A percentile compares a stretch with the other conserved stretches of the same genome.
phyloP scores from a whole-genome alignment of 2,329 filamentous ascomycete genomes.

The Dactylonectria estremocensis region DNA sequence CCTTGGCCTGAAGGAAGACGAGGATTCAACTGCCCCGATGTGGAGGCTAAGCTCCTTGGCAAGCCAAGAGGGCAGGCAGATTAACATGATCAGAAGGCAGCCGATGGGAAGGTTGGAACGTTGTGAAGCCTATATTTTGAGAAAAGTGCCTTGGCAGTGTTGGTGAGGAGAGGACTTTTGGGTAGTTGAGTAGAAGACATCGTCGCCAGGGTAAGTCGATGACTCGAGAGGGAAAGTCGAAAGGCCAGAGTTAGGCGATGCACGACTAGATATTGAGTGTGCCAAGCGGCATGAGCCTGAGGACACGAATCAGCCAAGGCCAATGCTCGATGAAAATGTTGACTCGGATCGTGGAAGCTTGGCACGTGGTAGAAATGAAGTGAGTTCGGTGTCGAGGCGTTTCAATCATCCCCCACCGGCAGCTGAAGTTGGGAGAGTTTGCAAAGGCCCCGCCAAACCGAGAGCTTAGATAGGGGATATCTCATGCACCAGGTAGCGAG shows the following conservation, averaged over 20 bases:
- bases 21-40: conserved; percentile 28
- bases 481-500: conserved; percentile 29
- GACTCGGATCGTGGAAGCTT: conserved; percentile 7
- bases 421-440: conserved; percentile 16
- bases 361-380: conserved; percentile 18
- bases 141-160: not conserved
- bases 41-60: conserved; percentile 29
- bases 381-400: conserved; percentile 18
- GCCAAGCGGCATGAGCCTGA: conserved; percentile 12
- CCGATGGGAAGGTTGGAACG: conserved; percentile 9
- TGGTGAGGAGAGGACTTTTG: not conserved
- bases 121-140: conserved; percentile 13
- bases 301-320: conserved; percentile 13
- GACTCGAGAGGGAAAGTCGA: not conserved
- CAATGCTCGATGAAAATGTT: conserved; percentile 7
- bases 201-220: not conserved
- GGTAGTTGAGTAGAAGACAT: conserved; percentile 5
- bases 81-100: not conserved
- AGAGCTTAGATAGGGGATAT: conserved; percentile 10
- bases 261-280: conserved; percentile 7
- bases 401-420: conserved; percentile 17
- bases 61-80: conserved; percentile 19
- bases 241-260: conserved; percentile 8
- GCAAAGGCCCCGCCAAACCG: conserved; percentile 17
- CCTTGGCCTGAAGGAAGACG: conserved; percentile 26